A percentile compares a stretch with the other conserved stretches of the same genome.
phyloP scores from a whole-genome alignment of 148 eudicot species.

The Rhododendron vialii region DNA sequence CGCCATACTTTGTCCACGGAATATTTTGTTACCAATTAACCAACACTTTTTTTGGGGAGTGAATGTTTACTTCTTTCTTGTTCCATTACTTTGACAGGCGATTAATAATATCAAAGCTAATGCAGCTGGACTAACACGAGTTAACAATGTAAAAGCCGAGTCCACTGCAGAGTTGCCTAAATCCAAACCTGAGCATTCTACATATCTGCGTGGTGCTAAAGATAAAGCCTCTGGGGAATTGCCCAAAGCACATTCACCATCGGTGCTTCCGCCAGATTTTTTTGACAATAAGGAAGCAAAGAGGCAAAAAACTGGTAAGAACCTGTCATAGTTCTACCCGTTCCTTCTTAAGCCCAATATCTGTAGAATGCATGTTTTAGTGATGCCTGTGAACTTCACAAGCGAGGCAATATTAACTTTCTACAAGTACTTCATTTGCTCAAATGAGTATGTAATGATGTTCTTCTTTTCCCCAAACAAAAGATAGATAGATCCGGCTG shows the following conservation, averaged over 20 bases:
- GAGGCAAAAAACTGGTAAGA: constrained; percentile 63
- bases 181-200: constrained; percentile 27
- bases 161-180: constrained; percentile 33
- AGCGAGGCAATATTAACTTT: background rate
- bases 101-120: constrained; percentile 62
- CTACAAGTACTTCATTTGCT: background rate
- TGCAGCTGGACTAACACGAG: constrained; percentile 47
- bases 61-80: background rate
- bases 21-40: background rate
- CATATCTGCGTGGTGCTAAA: constrained; percentile 24
- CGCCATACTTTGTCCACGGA: background rate
- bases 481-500: background rate
- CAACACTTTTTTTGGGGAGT: background rate
- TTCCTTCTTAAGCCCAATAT: background rate
- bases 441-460: background rate
- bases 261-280: constrained; percentile 69
- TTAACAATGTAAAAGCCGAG: constrained; percentile 44
- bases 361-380: background rate
- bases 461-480: background rate
- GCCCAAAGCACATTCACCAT: constrained; percentile 40
- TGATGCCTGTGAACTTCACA: background rate
- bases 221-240: constrained; percentile 28
- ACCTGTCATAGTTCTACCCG: background rate
- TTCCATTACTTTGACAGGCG: constrained; percentile 45
- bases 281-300: constrained; percentile 63